Conservation (phyloP, 2,329 filamentous ascomycete species). For the Venturia nashicola region DNA sequence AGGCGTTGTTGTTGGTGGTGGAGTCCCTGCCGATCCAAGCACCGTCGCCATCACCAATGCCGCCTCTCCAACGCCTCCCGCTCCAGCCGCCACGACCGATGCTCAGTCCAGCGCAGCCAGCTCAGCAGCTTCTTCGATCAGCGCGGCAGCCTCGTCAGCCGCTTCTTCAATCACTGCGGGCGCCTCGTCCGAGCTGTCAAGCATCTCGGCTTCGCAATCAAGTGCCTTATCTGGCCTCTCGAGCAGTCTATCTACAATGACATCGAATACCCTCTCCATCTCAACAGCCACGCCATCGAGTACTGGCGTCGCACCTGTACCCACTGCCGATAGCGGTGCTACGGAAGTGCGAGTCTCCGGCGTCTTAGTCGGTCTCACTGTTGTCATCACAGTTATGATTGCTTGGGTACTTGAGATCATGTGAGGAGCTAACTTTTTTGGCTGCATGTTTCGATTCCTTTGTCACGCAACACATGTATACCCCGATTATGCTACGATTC, state of each 20-base stretch:
- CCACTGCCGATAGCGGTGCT: conserved; percentile 16
- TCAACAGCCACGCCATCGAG: conserved; percentile 9
- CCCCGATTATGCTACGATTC: conserved; percentile 36
- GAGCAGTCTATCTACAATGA: neutral
- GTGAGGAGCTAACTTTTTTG: neutral
- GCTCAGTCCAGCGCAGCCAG: neutral
- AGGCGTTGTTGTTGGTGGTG: neutral
- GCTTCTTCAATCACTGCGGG: conserved; percentile 22
- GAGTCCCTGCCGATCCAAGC: neutral
- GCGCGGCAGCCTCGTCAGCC: conserved; percentile 23
- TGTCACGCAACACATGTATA: neutral
- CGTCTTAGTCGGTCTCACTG: neutral
- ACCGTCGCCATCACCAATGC: neutral
- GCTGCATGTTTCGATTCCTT: neutral
- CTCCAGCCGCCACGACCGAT: neutral
- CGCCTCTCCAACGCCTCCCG: neutral
- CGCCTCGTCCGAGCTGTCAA: neutral
- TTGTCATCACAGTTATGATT: conserved; percentile 6
- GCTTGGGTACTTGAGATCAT: conserved; percentile 6
- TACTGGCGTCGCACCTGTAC: conserved; percentile 18
- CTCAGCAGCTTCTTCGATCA: conserved; percentile 16
- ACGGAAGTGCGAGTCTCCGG: conserved; percentile 1
- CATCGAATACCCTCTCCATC: neutral
- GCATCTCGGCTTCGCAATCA: neutral
- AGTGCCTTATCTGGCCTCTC: neutral